A percentile compares a stretch with the other conserved stretches of the same genome.
Conservation (phyloP, 2,329 filamentous ascomycete genomes). For the Aspergillus texensis region DNA sequence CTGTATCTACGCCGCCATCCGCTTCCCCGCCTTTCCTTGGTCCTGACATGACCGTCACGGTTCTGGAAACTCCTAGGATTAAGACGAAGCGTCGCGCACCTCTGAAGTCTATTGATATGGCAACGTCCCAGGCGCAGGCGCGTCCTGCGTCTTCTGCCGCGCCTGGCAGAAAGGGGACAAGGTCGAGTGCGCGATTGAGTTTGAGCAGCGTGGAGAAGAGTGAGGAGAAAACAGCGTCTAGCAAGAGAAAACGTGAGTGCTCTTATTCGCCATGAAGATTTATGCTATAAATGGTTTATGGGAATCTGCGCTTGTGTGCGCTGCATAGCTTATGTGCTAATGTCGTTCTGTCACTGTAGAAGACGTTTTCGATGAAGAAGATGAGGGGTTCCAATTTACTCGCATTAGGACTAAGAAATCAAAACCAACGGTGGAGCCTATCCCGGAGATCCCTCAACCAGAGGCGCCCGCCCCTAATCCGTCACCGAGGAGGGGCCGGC, state of each 20-base stretch:
- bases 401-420: slow-evolving; percentile 68
- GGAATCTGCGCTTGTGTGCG: neutral
- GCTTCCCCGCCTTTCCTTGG: slow-evolving; percentile 11
- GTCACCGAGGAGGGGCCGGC: slow-evolving; percentile 40
- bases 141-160: slow-evolving; percentile 34
- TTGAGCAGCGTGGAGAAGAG: slow-evolving; percentile 36
- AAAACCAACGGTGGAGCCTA: slow-evolving; percentile 46
- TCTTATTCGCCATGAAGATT: neutral
- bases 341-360: slow-evolving; percentile 15
- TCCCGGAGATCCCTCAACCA: slow-evolving; percentile 37
- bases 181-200: slow-evolving; percentile 39
- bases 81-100: slow-evolving; percentile 42
- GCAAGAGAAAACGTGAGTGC: slow-evolving; percentile 46
- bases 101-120: slow-evolving; percentile 41
- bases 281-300: neutral
- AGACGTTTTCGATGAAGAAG: slow-evolving; percentile 68
- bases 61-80: slow-evolving; percentile 37
- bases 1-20: neutral
- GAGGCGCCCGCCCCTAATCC: slow-evolving; percentile 37
- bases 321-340: slow-evolving; percentile 5
- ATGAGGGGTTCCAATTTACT: slow-evolving; percentile 77
- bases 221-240: slow-evolving; percentile 27
- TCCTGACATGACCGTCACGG: slow-evolving; percentile 43
- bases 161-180: slow-evolving; percentile 28
- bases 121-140: slow-evolving; percentile 41